phyloP scores from a whole-genome alignment of 2,329 filamentous ascomycete species.

The Talaromyces sp. region DNA sequence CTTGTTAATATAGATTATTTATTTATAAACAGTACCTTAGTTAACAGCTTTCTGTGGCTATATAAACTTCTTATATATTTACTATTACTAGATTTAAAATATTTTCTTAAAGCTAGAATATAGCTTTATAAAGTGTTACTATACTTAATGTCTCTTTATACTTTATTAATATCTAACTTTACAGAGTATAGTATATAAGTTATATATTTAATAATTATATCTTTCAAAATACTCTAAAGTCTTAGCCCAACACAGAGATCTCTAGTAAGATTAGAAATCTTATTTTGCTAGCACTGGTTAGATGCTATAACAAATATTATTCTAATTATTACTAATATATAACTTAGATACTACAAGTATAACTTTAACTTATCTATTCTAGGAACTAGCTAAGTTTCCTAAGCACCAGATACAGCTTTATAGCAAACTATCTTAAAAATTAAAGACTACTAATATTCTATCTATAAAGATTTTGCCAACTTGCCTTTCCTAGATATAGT shows the following conservation, averaged over 20 bases:
- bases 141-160: no score
- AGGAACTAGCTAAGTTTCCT: background rate
- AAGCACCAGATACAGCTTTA: background rate
- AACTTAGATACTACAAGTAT: background rate
- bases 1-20: background rate
- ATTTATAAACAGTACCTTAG: background rate
- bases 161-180: no score
- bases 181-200: no score
- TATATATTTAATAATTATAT: background rate
- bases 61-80: background rate
- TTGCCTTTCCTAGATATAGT: background rate
- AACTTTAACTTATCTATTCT: background rate
- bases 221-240: background rate
- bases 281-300: background rate
- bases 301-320: no score
- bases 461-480: background rate
- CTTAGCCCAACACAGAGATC: background rate
- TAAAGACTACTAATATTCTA: background rate
- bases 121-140: background rate
- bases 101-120: background rate
- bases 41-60: background rate
- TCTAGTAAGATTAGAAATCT: background rate
- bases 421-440: background rate
- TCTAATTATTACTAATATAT: no score
- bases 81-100: background rate